Evolutionary conservation across 2,329 filamentous ascomycete genomes (phyloP), one percentile per base, ranked within the genome.

Genomic region (Elsinoe ampelina): DNA sequence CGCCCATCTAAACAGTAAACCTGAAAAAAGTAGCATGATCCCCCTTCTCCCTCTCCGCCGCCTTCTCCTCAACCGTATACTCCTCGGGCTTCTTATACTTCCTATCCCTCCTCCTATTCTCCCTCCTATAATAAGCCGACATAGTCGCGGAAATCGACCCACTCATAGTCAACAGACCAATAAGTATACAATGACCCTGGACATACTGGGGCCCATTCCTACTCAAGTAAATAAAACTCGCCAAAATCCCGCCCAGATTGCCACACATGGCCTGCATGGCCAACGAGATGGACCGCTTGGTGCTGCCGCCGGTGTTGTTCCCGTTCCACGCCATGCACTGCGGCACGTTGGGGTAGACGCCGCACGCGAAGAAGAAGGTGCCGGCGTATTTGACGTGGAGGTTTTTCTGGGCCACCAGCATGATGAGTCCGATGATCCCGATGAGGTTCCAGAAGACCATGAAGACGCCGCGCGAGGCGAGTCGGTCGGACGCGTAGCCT

Each of bases 81-180:
- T 77, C 72, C 52, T 72, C 68, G 2, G 73, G 74, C 10, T 71
- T 68, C 67, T 80, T 76, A 64, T 75, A 70, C 55, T 73, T 63
- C 42, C 67, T 66, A 19, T 83, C 78, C 12, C 82, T 73, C 50
- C 79, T 73, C 3, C 70, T 68, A 60, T 84, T 84, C 72, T 84
- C 81, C 41, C 72, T 67, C 39, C 77, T 73, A 22, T 80, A 75
- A 68, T 82, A 83, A 26, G 75, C 66, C 17, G 78, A 80, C 80
- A 84, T 84, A 63, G 77, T 70, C 43, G 75, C 65, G 42, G 74
- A 77, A 11, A 83, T 70, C 50, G 73, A 57, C 58, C 76, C 72
- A 20, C 38, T 47, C 54, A 56, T 47, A 3, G 55, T 48, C 43
- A 69, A 63, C 15, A 72, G 58, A 0, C 67, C 74, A 22, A 79